These are phyloP conservation scores for Trichosanthes truncata DNA, from an alignment of 306 rosid genomes.

Conservation along the genomic window DNA sequence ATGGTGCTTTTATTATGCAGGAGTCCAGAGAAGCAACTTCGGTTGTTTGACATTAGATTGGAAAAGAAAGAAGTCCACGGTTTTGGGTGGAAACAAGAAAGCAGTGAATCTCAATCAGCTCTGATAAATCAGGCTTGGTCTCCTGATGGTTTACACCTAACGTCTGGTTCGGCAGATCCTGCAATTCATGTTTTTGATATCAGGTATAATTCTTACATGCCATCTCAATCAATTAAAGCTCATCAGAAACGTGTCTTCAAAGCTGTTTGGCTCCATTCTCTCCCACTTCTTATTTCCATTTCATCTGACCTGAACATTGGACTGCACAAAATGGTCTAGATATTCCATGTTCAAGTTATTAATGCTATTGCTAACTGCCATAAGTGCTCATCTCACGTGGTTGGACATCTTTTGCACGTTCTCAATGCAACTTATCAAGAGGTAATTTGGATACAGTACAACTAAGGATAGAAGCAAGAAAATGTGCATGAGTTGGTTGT, in stretches of 20 bases:
- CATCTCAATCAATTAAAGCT: constrained; percentile 70
- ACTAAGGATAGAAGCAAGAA: background rate
- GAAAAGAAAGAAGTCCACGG: constrained; percentile 72
- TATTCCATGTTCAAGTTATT: background rate
- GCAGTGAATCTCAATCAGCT: constrained; percentile 96
- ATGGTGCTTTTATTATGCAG: constrained; percentile 29
- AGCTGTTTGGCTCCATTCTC: constrained; percentile 73
- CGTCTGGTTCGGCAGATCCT: constrained; percentile 93
- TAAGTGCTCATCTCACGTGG: background rate
- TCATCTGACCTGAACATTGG: constrained; percentile 91
- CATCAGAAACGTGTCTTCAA: constrained; percentile 89
- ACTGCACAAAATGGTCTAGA: constrained; percentile 51
- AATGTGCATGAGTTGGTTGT: background rate
- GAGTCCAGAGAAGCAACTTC: constrained; percentile 81
- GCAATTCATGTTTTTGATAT: constrained; percentile 85
- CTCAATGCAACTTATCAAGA: background rate
- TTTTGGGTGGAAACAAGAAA: constrained; percentile 98
- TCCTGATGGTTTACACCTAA: constrained; percentile 72
- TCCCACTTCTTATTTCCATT: constrained; percentile 73
- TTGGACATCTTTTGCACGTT: background rate
- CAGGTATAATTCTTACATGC: constrained; percentile 56
- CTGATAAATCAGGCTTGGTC: constrained; percentile 96
- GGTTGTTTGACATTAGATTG: constrained; percentile 69
- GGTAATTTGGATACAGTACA: background rate
- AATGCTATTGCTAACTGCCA: background rate